Conservation (phyloP, 1,284 basidiomycete genomes). For the Ceratobasidium sp. region DNA sequence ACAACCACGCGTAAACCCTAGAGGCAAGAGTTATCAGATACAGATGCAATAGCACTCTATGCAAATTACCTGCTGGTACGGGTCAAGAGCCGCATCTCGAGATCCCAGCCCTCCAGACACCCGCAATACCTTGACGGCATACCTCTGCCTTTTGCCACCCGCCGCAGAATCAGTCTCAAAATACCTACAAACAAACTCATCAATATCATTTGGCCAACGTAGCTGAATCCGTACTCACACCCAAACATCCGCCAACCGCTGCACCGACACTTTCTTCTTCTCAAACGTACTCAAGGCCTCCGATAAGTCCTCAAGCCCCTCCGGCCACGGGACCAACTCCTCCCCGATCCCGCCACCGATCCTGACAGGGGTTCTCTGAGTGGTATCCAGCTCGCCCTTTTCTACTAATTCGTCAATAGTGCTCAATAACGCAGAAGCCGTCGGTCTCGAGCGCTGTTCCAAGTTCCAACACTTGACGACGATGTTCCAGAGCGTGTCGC, state of each 20-base stretch:
- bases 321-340: conserved; percentile 10
- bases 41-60: not conserved
- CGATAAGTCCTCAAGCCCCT: not conserved
- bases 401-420: conserved; percentile 13
- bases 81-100: not conserved
- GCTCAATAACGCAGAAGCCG: not conserved
- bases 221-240: not conserved
- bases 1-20: conserved; percentile 6
- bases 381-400: not conserved
- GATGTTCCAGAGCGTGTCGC: conserved; percentile 6
- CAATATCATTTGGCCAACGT: not conserved
- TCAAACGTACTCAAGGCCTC: not conserved
- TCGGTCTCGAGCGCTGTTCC: conserved; percentile 5
- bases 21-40: not conserved
- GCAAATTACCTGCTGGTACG: conserved; percentile 6
- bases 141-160: not conserved
- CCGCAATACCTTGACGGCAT: conserved; percentile 19
- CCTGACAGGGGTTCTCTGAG: not conserved
- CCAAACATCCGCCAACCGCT: conserved; percentile 25
- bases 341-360: not conserved
- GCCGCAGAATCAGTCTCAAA: not conserved
- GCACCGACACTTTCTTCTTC: conserved; percentile 7
- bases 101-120: not conserved
- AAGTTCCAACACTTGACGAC: conserved; percentile 21
- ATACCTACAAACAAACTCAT: not conserved